Evolutionary conservation across 164 flowering plant species (phyloP).

Genomic region (Paratinospora sagittata): DNA sequence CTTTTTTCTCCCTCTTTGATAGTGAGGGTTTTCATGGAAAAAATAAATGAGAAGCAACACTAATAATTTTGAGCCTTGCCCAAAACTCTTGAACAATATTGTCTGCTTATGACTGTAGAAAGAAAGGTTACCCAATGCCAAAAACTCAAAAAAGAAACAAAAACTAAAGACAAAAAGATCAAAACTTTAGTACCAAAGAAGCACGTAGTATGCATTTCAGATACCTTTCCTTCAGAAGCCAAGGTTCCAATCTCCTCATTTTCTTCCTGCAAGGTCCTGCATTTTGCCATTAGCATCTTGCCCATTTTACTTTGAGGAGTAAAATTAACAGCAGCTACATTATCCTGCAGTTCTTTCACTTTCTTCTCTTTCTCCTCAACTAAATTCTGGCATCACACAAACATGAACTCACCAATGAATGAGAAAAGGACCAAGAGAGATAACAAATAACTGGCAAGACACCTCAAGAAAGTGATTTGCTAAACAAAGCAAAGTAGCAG

Average conservation of each 20-base stretch:
- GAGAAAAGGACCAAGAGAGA: not conserved
- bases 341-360: conserved; percentile 90
- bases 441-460: not conserved
- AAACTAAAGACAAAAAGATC: no score
- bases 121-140: not conserved
- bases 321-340: conserved; percentile 77
- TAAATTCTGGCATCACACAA: conserved; percentile 47
- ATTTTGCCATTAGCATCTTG: conserved; percentile 90
- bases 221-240: conserved; percentile 96
- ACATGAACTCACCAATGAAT: conserved; percentile 3
- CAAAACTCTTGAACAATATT: not conserved
- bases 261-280: conserved; percentile 92
- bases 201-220: not conserved
- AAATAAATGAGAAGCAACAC: no score
- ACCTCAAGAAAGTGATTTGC: not conserved
- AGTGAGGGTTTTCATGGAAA: no score
- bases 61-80: not conserved
- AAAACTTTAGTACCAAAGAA: not conserved
- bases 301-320: conserved; percentile 97
- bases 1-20: no score
- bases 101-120: not conserved
- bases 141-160: no score
- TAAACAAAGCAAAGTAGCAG: not conserved
- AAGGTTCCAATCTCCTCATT: conserved; percentile 93
- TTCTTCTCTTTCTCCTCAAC: conserved; percentile 97